These are phyloP conservation scores for Cantharellus anzutake DNA, from an alignment of 768 basidiomycete species.

Conservation along the genomic window DNA sequence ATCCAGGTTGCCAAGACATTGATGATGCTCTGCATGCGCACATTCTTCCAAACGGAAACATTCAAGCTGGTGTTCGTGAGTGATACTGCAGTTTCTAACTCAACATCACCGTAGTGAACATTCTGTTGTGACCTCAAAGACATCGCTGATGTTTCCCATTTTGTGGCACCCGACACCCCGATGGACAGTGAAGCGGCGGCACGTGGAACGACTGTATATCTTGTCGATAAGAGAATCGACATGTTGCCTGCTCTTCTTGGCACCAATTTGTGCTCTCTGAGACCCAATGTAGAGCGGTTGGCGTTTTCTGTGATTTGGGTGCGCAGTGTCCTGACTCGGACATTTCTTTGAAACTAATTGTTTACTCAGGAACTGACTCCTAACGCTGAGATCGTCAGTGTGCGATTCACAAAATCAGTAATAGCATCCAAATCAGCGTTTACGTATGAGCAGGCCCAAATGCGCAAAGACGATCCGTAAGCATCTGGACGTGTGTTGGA, in stretches of 20 bases:
- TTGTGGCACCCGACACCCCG: constrained; percentile 78
- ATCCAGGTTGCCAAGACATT: constrained; percentile 83
- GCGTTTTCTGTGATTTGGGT: constrained; percentile 97
- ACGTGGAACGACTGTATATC: constrained; percentile 89
- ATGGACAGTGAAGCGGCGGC: constrained; percentile 97
- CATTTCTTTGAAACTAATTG: background rate
- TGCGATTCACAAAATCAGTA: constrained; percentile 87
- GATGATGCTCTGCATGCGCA: constrained; percentile 94
- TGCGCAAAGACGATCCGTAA: constrained; percentile 80
- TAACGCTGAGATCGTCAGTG: constrained; percentile 75
- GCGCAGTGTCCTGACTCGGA: constrained; percentile 9
- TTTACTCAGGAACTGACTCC: constrained; percentile 60
- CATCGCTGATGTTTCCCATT: constrained; percentile 96
- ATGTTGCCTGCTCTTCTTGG: constrained; percentile 91
- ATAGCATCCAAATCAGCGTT: constrained; percentile 93
- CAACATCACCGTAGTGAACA: background rate
- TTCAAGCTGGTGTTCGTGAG: constrained; percentile 96
- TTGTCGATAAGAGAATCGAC: constrained; percentile 96
- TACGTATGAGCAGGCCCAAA: constrained; percentile 91
- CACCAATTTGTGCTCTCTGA: constrained; percentile 84
- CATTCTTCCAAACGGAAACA: constrained; percentile 72
- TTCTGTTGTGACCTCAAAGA: constrained; percentile 29
- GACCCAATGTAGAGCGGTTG: constrained; percentile 81
- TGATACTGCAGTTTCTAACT: constrained; percentile 11
- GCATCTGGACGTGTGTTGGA: constrained; percentile 14